phyloP scores from a whole-genome alignment of 2,329 filamentous ascomycete species.

The Acephala macrosclerotiorum region DNA sequence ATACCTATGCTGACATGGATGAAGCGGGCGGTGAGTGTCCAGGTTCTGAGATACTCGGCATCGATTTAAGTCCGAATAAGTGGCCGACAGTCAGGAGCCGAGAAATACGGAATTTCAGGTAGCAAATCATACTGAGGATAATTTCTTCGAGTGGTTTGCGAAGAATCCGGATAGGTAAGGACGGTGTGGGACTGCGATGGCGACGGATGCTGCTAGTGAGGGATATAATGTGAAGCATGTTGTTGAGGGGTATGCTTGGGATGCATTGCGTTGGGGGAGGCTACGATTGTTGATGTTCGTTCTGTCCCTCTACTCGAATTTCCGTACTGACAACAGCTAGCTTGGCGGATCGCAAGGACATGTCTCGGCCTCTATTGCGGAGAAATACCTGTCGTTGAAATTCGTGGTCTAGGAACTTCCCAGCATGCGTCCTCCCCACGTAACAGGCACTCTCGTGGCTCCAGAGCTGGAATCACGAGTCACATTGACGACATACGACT shows the following conservation, averaged over 20 bases:
- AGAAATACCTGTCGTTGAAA: slow-evolving; percentile 36
- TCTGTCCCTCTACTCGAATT: background rate
- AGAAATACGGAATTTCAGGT: slow-evolving; percentile 43
- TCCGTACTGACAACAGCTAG: background rate
- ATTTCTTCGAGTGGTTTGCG: slow-evolving; percentile 17
- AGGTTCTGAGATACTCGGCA: slow-evolving; percentile 56
- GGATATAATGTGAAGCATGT: slow-evolving; percentile 35
- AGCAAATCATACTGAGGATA: slow-evolving; percentile 9
- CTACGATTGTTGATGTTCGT: slow-evolving; percentile 38
- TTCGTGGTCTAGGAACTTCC: slow-evolving; percentile 36
- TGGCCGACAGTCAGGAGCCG: slow-evolving; percentile 42
- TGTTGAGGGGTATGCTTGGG: slow-evolving; percentile 40
- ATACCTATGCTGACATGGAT: background rate
- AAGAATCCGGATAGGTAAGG: slow-evolving; percentile 37
- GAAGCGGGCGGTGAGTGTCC: slow-evolving; percentile 57
- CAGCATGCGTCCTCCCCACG: slow-evolving; percentile 52
- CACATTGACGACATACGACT: slow-evolving; percentile 48
- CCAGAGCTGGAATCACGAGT: slow-evolving; percentile 34
- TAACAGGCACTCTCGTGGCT: slow-evolving; percentile 41
- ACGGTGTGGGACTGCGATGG: slow-evolving; percentile 46
- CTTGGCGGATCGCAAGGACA: slow-evolving; percentile 40
- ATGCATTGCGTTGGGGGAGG: slow-evolving; percentile 33
- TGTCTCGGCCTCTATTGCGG: slow-evolving; percentile 37
- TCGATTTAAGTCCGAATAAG: slow-evolving; percentile 59
- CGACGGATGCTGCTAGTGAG: slow-evolving; percentile 35